phyloP scores from a whole-genome alignment of 306 rosid species.

The Psophocarpus tetragonolobus region DNA sequence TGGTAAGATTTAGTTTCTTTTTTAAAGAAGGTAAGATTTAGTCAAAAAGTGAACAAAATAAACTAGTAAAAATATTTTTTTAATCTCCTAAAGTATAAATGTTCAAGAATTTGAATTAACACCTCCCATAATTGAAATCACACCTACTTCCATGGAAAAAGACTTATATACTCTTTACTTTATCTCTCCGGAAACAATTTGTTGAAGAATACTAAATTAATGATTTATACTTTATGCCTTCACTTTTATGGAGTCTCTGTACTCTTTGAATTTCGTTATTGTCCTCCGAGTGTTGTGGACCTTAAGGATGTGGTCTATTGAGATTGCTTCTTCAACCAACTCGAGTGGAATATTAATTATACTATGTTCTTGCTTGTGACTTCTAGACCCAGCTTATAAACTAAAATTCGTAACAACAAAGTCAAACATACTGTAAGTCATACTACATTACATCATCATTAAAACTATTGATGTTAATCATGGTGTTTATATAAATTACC shows the following conservation, averaged over 20 bases:
- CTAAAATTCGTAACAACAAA: slow-evolving; percentile 39
- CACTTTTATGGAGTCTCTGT: slow-evolving; percentile 81
- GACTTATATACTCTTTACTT: too few relatives aligned
- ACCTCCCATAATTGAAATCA: too few relatives aligned
- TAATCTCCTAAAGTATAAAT: background rate
- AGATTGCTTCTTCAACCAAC: slow-evolving; percentile 90
- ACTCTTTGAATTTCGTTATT: slow-evolving; percentile 76
- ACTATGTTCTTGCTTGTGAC: slow-evolving; percentile 99
- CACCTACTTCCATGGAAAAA: too few relatives aligned
- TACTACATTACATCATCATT: background rate
- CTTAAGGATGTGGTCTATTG: slow-evolving; percentile 88
- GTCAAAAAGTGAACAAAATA: background rate
- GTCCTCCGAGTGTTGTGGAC: slow-evolving; percentile 86
- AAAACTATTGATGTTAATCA: background rate
- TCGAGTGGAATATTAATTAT: slow-evolving; percentile 92
- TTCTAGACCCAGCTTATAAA: slow-evolving; percentile 85
- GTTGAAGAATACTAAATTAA: too few relatives aligned
- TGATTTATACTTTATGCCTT: too few relatives aligned
- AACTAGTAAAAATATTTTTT: background rate
- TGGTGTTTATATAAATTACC: background rate
- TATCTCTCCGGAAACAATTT: too few relatives aligned
- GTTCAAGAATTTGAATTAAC: too few relatives aligned
- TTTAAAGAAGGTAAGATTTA: background rate
- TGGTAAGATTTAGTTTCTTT: background rate
- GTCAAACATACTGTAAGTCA: background rate